Evolutionary conservation across 2,329 filamentous ascomycete genomes (phyloP), one percentile per base, ranked within the genome.

Genomic region (Dothistroma septosporum): DNA sequence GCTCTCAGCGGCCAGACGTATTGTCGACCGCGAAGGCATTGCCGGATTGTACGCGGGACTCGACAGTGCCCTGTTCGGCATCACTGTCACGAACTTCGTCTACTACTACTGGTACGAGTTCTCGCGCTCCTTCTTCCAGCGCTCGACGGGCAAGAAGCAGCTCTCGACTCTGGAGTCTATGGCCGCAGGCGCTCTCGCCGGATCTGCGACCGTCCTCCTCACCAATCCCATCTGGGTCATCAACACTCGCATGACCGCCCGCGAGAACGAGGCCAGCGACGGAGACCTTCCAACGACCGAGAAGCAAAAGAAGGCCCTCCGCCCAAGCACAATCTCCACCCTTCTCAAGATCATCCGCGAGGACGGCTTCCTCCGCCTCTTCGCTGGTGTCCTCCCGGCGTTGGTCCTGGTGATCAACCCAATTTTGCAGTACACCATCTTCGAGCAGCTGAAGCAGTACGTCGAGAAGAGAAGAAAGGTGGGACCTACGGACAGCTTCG

Each of bases 41-140:
- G 80, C 85, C 1, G 94, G 94, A 33, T 86, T 99, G 37, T 99
- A 97, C 75, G 87, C 94, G 7, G 94, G 94, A 47, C 85, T 99
- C 61, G 91, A 96, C 76, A 95, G 90, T 64, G 94, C 94, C 55
- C 83, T 99, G 50, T 97, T 99, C 76, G 94, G 94, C 75, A 97
- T 99, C 80, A 94, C 90, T 76, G 88, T 99, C 69, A 99, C 94
- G 70, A 99, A 99, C 82, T 99, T 99, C 75, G 93, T 99, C 53
- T 99, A 99, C 83, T 99, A 99, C 80, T 99, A 97, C 83, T 99
- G 91, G 93, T 99, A 97, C 78, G 94, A 99, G 80, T 99, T 91
- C 90, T 94, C 92, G 64, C 87, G 92, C 61, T 83, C 88, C 55
- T 89, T 89, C 74, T 97, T 97, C 79, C 91, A 91, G 75, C 82